A percentile compares a stretch with the other conserved stretches of the same genome.
phyloP scores from a whole-genome alignment of 352 stramenopile genomes.

The Phytophthora foliorum region DNA sequence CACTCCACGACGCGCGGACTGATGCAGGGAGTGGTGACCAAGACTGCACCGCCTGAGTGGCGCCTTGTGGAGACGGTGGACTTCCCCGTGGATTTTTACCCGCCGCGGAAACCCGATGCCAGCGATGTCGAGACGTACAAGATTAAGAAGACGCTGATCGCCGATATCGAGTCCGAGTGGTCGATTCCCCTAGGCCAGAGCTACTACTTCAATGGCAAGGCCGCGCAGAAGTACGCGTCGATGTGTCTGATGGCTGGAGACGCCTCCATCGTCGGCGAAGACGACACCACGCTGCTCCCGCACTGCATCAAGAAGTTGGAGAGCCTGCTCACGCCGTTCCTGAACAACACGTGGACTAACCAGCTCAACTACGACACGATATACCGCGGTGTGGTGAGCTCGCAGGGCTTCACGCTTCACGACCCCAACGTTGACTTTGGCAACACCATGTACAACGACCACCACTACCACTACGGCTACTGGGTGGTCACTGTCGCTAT shows the following conservation, averaged over 20 bases:
- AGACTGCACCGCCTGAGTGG: slow-evolving; percentile 54
- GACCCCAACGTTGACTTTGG: slow-evolving; percentile 60
- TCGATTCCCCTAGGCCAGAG: slow-evolving; percentile 49
- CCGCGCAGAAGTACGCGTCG: slow-evolving; percentile 61
- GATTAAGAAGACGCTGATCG: slow-evolving; percentile 50
- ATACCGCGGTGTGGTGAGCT: slow-evolving; percentile 58
- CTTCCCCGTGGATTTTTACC: slow-evolving; percentile 64
- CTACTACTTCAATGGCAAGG: slow-evolving; percentile 69
- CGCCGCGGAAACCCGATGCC: slow-evolving; percentile 41
- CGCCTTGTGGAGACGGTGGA: slow-evolving; percentile 52
- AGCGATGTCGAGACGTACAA: slow-evolving; percentile 37
- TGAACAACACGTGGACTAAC: slow-evolving; percentile 55
- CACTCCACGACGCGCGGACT: slow-evolving; percentile 65
- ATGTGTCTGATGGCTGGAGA: slow-evolving; percentile 61
- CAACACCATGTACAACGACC: slow-evolving; percentile 69
- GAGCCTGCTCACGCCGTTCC: slow-evolving; percentile 45
- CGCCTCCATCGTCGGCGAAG: slow-evolving; percentile 43
- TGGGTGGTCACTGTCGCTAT: slow-evolving; percentile 49
- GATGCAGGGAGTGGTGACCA: slow-evolving; percentile 66
- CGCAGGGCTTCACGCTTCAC: slow-evolving; percentile 50
- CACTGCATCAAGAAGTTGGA: slow-evolving; percentile 52
- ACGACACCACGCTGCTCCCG: slow-evolving; percentile 52
- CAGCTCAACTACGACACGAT: slow-evolving; percentile 56
- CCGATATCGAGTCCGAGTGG: slow-evolving; percentile 55
- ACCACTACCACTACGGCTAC: slow-evolving; percentile 67